Percentiles rank a stretch among this genome's conserved stretches.
Conservation (phyloP, 441 rosid species). For the Populus hybrid region DNA sequence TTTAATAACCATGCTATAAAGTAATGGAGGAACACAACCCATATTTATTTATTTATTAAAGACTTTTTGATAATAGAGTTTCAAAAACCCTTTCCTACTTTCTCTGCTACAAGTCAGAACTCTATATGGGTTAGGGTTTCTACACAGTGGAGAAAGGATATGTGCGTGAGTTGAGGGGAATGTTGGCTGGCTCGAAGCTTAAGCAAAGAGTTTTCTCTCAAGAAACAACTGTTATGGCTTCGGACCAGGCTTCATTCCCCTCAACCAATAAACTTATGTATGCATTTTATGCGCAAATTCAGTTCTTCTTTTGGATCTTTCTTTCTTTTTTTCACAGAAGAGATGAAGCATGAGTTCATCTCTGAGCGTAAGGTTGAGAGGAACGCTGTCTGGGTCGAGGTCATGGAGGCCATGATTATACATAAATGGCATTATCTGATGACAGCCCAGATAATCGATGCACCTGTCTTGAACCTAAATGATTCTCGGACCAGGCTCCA, state of each 20-base stretch:
- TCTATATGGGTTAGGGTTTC: slow-evolving; percentile 5
- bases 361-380: slow-evolving; percentile 34
- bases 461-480: slow-evolving; percentile 16
- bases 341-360: background rate
- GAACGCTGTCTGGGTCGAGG: slow-evolving; percentile 56
- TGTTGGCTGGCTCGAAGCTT: slow-evolving; percentile 46
- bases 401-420: slow-evolving; percentile 27
- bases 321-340: too few relatives aligned
- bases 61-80: too few relatives aligned
- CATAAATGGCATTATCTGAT: background rate
- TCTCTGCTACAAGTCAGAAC: background rate
- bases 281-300: background rate
- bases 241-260: background rate
- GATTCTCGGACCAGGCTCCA: slow-evolving; percentile 68
- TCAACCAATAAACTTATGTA: background rate
- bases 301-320: background rate
- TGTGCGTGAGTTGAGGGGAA: slow-evolving; percentile 30
- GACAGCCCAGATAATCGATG: background rate
- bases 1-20: too few relatives aligned
- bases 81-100: too few relatives aligned
- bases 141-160: background rate
- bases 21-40: too few relatives aligned
- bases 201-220: background rate
- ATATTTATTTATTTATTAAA: too few relatives aligned
- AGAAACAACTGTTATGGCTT: background rate